These are phyloP conservation scores for Polyplosphaeria fusca DNA, from an alignment of 495 filamentous ascomycete genomes.

Conservation along the genomic window DNA sequence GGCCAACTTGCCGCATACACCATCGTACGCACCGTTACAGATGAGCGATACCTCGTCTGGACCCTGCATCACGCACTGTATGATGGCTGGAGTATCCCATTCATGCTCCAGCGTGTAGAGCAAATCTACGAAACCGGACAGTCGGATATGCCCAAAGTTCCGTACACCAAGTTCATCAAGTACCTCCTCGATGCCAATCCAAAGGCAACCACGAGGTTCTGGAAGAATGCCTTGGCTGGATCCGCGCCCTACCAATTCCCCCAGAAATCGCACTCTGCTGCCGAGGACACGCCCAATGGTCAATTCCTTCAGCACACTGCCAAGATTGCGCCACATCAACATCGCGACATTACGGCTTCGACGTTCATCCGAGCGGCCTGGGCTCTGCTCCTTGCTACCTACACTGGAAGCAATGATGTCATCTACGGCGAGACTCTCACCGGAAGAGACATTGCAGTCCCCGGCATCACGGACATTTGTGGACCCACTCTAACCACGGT, in stretches of 20 bases:
- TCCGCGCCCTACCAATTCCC: constrained; percentile 25
- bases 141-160: constrained; percentile 9
- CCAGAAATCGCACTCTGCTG: constrained; percentile 1
- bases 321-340: constrained; percentile 3
- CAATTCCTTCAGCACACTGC: constrained; percentile 14
- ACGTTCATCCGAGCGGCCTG: constrained; percentile 54
- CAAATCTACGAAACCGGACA: constrained; percentile 26
- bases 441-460: constrained; percentile 52
- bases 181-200: constrained; percentile 17
- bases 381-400: constrained; percentile 49
- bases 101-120: constrained; percentile 23
- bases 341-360: constrained; percentile 44
- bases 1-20: constrained; percentile 23
- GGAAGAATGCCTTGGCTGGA: constrained; percentile 18
- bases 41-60: constrained; percentile 35
- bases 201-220: constrained; percentile 12
- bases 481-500: constrained; percentile 54
- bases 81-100: constrained; percentile 34
- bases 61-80: constrained; percentile 40
- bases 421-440: constrained; percentile 56
- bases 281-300: constrained; percentile 2
- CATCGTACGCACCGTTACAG: constrained; percentile 9
- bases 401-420: constrained; percentile 50
- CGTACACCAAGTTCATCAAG: constrained; percentile 32
- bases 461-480: constrained; percentile 50